phyloP scores from a whole-genome alignment of 2,329 filamentous ascomycete species.

The Aspergillus ustus region DNA sequence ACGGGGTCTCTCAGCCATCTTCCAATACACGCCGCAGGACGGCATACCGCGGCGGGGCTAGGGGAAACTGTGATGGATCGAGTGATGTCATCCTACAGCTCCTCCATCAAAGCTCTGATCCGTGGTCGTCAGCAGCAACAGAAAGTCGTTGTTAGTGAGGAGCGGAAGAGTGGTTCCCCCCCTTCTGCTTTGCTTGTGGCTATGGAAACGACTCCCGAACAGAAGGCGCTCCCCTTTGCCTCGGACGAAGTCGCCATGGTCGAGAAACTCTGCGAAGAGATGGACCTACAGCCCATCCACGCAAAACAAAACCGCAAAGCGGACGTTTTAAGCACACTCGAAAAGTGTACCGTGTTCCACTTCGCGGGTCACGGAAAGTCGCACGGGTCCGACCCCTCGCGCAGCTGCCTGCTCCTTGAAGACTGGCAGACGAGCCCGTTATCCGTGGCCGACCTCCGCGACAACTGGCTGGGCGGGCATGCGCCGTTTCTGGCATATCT shows the following conservation, averaged over 20 bases:
- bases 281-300: neutral
- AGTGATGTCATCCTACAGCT: neutral
- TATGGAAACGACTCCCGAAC: neutral
- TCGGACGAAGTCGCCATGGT: neutral
- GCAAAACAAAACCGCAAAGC: neutral
- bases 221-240: neutral
- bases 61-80: neutral
- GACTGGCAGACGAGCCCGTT: conserved; percentile 15
- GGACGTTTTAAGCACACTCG: neutral
- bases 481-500: conserved; percentile 45
- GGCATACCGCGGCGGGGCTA: neutral
- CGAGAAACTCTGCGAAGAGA: neutral
- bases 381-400: conserved; percentile 34
- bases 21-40: neutral
- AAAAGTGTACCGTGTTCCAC: conserved; percentile 44
- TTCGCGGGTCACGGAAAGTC: conserved; percentile 47
- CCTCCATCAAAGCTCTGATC: neutral
- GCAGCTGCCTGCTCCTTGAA: conserved; percentile 35
- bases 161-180: no score
- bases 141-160: no score
- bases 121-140: neutral
- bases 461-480: conserved; percentile 16
- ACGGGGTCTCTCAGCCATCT: neutral
- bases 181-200: neutral
- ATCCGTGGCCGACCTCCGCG: conserved; percentile 27